A percentile compares a stretch with the other conserved stretches of the same genome.
phyloP scores from a whole-genome alignment of 2,329 filamentous ascomycete genomes.

The Helminthosporium solani region DNA sequence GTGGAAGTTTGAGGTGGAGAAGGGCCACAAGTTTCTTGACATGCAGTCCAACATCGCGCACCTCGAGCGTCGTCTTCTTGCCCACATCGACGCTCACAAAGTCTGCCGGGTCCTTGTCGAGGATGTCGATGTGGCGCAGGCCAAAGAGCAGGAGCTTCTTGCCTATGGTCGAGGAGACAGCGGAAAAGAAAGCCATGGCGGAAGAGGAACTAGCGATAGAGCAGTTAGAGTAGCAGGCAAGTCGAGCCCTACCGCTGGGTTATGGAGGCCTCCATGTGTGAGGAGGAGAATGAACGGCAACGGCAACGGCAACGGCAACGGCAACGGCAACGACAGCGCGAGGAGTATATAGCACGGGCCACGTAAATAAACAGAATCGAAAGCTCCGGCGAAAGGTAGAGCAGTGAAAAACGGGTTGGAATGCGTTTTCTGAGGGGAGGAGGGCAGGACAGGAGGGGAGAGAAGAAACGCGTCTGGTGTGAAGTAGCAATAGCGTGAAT shows the following conservation, averaged over 20 bases:
- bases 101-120: conserved; percentile 85
- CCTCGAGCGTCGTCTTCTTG: conserved; percentile 77
- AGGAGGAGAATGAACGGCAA: not conserved
- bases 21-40: conserved; percentile 78
- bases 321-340: not conserved
- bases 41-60: conserved; percentile 81
- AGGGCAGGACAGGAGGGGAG: not conserved
- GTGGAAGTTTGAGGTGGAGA: conserved; percentile 65
- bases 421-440: conserved; percentile 2
- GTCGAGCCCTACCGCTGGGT: conserved; percentile 30
- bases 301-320: not conserved
- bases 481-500: not conserved
- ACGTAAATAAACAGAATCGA: not conserved
- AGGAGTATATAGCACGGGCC: conserved; percentile 1
- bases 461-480: not conserved
- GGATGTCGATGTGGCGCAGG: conserved; percentile 76
- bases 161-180: conserved; percentile 77
- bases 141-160: conserved; percentile 87
- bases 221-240: conserved; percentile 20
- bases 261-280: conserved; percentile 31
- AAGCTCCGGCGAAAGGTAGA: not conserved
- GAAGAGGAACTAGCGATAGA: conserved; percentile 10
- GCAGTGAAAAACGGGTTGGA: not conserved
- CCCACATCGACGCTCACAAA: conserved; percentile 84
- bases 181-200: conserved; percentile 62